phyloP scores from a whole-genome alignment of 1,284 basidiomycete species.

The Paramarasmius palmivorus region DNA sequence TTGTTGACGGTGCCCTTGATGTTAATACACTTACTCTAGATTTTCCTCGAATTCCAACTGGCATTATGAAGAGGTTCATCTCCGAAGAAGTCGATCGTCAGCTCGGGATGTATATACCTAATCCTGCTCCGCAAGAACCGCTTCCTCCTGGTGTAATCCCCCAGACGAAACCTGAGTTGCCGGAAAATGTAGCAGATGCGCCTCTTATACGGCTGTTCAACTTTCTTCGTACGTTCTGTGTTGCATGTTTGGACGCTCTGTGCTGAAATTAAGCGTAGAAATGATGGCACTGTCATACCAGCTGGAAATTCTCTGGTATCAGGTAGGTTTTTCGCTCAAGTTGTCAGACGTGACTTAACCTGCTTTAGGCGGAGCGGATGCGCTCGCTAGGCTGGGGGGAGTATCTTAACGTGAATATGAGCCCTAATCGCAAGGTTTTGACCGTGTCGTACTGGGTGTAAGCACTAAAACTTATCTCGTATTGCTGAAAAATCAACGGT shows the following conservation, averaged over 20 bases:
- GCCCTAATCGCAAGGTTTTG: conserved; percentile 62
- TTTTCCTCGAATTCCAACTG: conserved; percentile 66
- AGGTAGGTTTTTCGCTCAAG: conserved; percentile 42
- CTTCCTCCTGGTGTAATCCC: conserved; percentile 44
- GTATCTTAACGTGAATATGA: conserved; percentile 64
- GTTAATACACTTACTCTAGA: conserved; percentile 41
- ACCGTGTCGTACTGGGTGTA: conserved; percentile 78
- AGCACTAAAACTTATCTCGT: conserved; percentile 25
- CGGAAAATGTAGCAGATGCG: conserved; percentile 63
- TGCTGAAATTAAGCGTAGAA: conserved; percentile 42
- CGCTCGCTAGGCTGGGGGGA: conserved; percentile 79
- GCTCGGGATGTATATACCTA: conserved; percentile 59
- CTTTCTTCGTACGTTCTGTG: conserved; percentile 65
- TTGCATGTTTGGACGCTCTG: neutral
- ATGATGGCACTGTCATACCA: conserved; percentile 86
- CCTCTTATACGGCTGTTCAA: conserved; percentile 81
- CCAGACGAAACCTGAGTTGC: conserved; percentile 54
- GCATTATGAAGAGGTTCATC: conserved; percentile 67
- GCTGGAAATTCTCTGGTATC: conserved; percentile 79
- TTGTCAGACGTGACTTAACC: neutral
- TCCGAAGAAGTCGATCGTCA: conserved; percentile 70
- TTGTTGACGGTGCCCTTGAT: too few relatives aligned
- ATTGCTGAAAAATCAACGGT: neutral
- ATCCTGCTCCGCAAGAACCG: conserved; percentile 37
- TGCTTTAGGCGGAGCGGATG: conserved; percentile 62